Evolutionary conservation across 1,284 basidiomycete species (phyloP), one percentile per base, ranked within the genome.

Genomic region (Tremellales sp.): DNA sequence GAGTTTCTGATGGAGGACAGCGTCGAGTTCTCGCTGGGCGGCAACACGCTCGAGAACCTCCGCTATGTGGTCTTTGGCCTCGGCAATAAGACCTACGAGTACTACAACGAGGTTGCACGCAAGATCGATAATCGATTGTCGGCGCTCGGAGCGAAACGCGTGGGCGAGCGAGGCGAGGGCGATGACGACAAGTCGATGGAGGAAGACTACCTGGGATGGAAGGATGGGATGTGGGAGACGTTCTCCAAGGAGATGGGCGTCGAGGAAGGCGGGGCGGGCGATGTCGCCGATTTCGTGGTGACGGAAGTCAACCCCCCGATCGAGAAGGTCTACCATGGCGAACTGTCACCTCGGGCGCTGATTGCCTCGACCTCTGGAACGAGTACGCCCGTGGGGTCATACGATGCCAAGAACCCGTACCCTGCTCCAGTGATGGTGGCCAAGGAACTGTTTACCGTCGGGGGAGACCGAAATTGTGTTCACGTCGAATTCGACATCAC

Each of bases 181-280:
- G 94, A 98, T 66, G 94, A 98, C 69, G 94, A 98, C 74, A 95
- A 95, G 78, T 92, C 87, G 67, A 94, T 98, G 89, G 94, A 98
- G 73, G 95, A 98, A 76, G 94, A 98, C 74, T 98, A 97, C 71
- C 80, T 98, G n/a, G 91, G 89, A 56, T 98, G 94, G 94, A 98
- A 98, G 74, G 94, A 98, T 69, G 80, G 78, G 61, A 93, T 97
- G 91, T 97, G 92, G 84, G 84, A 86, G 37, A 82, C 83, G 5
- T 89, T 98, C 51, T 80, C 90, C 24, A 72, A 79, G 54, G 79
- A 80, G 40, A 81, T 97, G 78, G 79, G 80, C 53, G 88, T 97
- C 47, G 92, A 97, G 72, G 94, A 97, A 73, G 94, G 95, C 48
- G 89, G 90, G 60, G 90, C 90, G 47, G 91, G 89, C 50, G 94